phyloP scores from a whole-genome alignment of 371 early-diverging fungal species.

The Lichtheimia corymbifera region DNA sequence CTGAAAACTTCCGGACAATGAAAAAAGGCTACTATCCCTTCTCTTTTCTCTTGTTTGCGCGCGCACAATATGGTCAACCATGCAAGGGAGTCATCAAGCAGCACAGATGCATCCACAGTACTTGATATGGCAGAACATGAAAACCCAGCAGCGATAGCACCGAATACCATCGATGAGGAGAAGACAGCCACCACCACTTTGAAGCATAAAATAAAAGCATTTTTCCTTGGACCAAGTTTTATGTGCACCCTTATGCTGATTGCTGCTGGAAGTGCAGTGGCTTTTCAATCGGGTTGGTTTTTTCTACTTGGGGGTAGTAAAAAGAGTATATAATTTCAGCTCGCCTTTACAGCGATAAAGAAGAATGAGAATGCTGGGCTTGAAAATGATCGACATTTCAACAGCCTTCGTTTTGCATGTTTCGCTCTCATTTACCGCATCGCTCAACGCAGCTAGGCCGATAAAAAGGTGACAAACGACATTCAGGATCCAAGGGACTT shows the following conservation, averaged over 20 bases:
- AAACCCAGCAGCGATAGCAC: background rate
- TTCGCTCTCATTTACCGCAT: no score
- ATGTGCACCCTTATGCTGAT: constrained; percentile 5
- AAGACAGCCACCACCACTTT: background rate
- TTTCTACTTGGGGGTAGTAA: background rate
- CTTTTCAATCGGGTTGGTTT: constrained; percentile 10
- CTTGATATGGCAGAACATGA: background rate
- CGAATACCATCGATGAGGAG: background rate
- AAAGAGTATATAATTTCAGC: no score
- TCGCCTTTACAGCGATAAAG: no score
- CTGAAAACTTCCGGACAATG: no score
- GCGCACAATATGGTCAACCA: background rate
- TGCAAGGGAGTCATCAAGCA: background rate
- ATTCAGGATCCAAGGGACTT: no score
- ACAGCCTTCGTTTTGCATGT: no score
- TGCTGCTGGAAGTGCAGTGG: constrained; percentile 13
- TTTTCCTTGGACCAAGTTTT: background rate
- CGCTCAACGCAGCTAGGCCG: no score
- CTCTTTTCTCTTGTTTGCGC: background rate
- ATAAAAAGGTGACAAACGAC: no score
- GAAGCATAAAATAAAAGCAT: background rate
- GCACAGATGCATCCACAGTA: background rate
- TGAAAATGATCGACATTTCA: no score
- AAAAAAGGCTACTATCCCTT: background rate
- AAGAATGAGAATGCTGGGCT: no score